Percentiles rank a stretch among this genome's conserved stretches.
Evolutionary conservation across 495 filamentous ascomycete species (phyloP).

Genomic region (Penicillium lagena): DNA sequence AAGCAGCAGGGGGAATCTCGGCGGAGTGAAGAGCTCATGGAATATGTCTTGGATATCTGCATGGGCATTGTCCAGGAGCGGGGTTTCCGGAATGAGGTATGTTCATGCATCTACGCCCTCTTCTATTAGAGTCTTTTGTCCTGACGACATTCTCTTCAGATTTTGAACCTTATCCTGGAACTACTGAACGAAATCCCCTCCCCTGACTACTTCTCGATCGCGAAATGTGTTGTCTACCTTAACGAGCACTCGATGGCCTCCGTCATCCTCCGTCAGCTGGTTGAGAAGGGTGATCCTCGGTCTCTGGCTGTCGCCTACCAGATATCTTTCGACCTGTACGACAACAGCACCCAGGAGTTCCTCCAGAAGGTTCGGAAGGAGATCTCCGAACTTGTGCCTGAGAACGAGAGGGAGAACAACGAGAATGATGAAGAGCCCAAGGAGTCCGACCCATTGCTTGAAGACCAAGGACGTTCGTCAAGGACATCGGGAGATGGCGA

Average conservation of each 20-base stretch:
- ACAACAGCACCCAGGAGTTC: constrained; percentile 97
- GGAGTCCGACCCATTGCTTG: constrained; percentile 48
- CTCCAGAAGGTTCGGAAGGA: constrained; percentile 81
- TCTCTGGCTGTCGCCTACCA: constrained; percentile 88
- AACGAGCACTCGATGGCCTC: constrained; percentile 89
- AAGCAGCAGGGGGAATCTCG: constrained; percentile 51
- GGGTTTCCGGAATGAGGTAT: constrained; percentile 70
- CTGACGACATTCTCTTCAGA: constrained; percentile 41
- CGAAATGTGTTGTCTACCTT: constrained; percentile 95
- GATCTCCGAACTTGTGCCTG: constrained; percentile 56
- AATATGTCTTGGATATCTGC: constrained; percentile 92
- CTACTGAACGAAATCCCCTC: constrained; percentile 80
- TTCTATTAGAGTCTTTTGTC: constrained; percentile 1
- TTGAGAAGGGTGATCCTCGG: constrained; percentile 68
- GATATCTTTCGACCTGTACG: constrained; percentile 95
- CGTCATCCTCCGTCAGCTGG: constrained; percentile 74
- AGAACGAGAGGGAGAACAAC: constrained; percentile 30
- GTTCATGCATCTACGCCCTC: constrained; percentile 10
- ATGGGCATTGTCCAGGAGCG: constrained; percentile 98
- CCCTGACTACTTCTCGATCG: constrained; percentile 96
- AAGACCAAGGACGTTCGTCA: constrained; percentile 34
- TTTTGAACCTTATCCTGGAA: constrained; percentile 79
- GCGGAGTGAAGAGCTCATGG: constrained; percentile 86
- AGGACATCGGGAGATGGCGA: constrained; percentile 37
- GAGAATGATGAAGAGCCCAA: constrained; percentile 45